Base-by-base conservation (phyloP, 2,329 filamentous ascomycete species). In the Endocalyx cinctus region DNA sequence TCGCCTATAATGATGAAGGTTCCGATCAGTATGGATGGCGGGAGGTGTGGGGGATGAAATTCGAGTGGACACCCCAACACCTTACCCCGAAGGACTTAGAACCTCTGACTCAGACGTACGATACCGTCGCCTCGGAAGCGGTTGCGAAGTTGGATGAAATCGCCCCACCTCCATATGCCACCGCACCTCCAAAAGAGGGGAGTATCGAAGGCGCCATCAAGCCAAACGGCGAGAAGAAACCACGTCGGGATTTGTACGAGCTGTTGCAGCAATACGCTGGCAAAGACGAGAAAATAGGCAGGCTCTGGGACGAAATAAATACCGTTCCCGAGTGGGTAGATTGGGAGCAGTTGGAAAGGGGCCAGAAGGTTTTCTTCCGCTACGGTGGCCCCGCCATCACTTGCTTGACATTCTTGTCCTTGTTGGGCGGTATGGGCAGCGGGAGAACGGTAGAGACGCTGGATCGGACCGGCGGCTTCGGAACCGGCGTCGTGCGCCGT, bases 291-390 rank as follows among this genome's bases (percentile, higher is more conserved):
- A 70, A 74, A 25, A 60, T 74, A 3, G 47, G 51, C 2, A 47
- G 70, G 34, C 61, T 90, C 7, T 89, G 84, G 84, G 54, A 59
- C 0, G 68, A 87, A 50, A 67, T 84, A 35, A 81, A 77, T 37
- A 78, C 71, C 0, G 59, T 87, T 4, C 85, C 84, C 0, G 66
- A 73, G 1, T 89, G 84, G 83, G 84, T 89, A 3, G 77, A 88
- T 52, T 89, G 83, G 84, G 72, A 72, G 2, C 82, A 87, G 51
- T 81, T 90, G 35, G 66, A 71, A 38, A 69, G 84, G 48, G 85
- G 84, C 0, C 84, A 90, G 53, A 75, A 84, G 45, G 74, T 87
- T 1, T 87, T 88, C 50, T 88, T 86, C 55, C 75, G 84, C 22
- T 89, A 88, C 55, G 82, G 77, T 13, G 78, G 77, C 0, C 75